These are phyloP conservation scores for Agaricus bisporus DNA, from an alignment of 768 basidiomycete species.

Conservation along the genomic window DNA sequence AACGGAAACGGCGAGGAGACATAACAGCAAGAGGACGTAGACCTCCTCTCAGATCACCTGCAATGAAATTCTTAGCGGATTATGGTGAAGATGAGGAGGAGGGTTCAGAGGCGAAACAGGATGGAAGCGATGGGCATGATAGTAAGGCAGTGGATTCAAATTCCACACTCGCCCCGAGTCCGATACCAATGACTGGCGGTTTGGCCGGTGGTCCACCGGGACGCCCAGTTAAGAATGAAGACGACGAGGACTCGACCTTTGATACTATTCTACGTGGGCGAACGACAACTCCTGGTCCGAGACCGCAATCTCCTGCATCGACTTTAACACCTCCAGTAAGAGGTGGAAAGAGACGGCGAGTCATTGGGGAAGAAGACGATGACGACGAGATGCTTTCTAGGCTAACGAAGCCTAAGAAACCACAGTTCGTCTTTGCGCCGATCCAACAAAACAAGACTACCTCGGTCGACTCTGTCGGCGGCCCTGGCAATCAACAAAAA, in stretches of 20 bases:
- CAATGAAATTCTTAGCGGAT: slow-evolving; percentile 61
- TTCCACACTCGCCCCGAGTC: slow-evolving; percentile 7
- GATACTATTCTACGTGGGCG: slow-evolving; percentile 46
- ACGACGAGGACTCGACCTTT: slow-evolving; percentile 55
- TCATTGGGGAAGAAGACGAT: slow-evolving; percentile 66
- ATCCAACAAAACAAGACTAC: background rate
- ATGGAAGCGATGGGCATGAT: background rate
- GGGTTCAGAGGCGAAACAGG: slow-evolving; percentile 7
- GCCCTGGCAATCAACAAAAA: slow-evolving; percentile 29
- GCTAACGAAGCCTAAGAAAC: slow-evolving; percentile 55
- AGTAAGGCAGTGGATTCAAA: background rate
- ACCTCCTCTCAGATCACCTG: slow-evolving; percentile 44
- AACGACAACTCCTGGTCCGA: slow-evolving; percentile 29
- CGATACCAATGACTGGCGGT: slow-evolving; percentile 21
- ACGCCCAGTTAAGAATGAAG: slow-evolving; percentile 37
- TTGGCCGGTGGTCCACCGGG: slow-evolving; percentile 33
- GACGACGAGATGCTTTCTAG: slow-evolving; percentile 61
- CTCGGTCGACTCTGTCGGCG: background rate
- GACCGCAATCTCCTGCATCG: slow-evolving; percentile 15
- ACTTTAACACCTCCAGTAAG: slow-evolving; percentile 29
- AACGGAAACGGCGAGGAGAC: slow-evolving; percentile 52
- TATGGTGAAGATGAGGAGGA: slow-evolving; percentile 72
- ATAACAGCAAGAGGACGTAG: slow-evolving; percentile 32
- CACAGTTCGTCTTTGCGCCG: slow-evolving; percentile 21
- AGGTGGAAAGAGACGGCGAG: slow-evolving; percentile 63